A percentile compares a stretch with the other conserved stretches of the same genome.
Evolutionary conservation across 2,329 filamentous ascomycete species (phyloP).

Genomic region (Neurospora crassa): DNA sequence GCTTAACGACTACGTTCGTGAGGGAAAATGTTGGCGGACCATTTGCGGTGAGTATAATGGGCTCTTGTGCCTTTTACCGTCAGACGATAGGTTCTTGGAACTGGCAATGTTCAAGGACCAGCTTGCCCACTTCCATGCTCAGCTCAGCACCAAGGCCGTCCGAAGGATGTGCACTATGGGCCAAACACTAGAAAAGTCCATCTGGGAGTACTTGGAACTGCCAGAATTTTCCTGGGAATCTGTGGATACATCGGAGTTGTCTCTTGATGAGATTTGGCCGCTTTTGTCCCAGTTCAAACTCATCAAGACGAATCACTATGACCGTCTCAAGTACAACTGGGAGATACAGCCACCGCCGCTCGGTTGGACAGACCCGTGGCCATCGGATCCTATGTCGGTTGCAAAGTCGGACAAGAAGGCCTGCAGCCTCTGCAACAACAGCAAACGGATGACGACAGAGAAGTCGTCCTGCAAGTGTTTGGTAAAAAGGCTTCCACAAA

Average conservation of each 20-base stretch:
- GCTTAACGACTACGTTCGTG: conserved; percentile 16
- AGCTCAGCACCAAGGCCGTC: conserved; percentile 11
- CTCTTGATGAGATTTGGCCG: conserved; percentile 8
- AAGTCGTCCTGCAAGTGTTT: conserved; percentile 10
- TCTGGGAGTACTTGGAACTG: conserved; percentile 13
- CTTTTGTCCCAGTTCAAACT: conserved; percentile 12
- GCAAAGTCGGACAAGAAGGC: conserved; percentile 1
- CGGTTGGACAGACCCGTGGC: conserved; percentile 12
- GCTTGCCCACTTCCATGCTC: conserved; percentile 12
- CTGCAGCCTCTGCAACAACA: conserved; percentile 13
- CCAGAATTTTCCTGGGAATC: conserved; percentile 17
- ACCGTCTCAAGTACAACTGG: conserved; percentile 8
- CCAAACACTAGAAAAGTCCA: conserved; percentile 8
- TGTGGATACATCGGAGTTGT: conserved; percentile 7
- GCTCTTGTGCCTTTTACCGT: conserved; percentile 14
- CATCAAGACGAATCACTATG: conserved; percentile 10
- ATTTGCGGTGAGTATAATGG: conserved; percentile 15
- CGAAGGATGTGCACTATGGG: conserved; percentile 13
- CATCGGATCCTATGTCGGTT: conserved; percentile 12
- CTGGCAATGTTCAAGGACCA: conserved; percentile 15
- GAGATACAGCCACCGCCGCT: background rate
- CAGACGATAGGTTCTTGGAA: conserved; percentile 8
- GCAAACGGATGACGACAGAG: background rate
- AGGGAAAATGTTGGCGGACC: conserved; percentile 18
- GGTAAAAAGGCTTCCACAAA: conserved; percentile 6